Evolutionary conservation across 192 early-diverging fungal species (phyloP).

Genomic region (Coemansia sp.): DNA sequence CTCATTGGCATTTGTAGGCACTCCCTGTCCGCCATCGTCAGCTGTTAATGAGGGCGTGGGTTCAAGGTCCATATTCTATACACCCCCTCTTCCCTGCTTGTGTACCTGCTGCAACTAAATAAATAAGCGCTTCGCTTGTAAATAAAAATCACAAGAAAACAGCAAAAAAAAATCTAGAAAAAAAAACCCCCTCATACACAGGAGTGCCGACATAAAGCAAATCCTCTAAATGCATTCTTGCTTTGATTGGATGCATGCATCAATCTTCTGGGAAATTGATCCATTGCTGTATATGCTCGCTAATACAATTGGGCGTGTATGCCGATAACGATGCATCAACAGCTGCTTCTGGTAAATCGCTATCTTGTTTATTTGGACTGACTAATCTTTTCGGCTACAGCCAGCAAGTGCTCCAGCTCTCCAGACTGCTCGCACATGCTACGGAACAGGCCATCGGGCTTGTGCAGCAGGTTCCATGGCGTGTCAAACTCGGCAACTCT

Average conservation of each 20-base stretch:
- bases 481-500: conserved; percentile 77
- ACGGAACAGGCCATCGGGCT: conserved; percentile 61
- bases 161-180: neutral
- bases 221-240: too few relatives aligned
- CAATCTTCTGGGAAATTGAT: too few relatives aligned
- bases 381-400: neutral
- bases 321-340: too few relatives aligned
- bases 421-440: conserved; percentile 83
- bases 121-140: neutral
- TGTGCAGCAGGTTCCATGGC: conserved; percentile 67
- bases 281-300: too few relatives aligned
- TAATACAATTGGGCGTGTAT: too few relatives aligned
- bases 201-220: too few relatives aligned
- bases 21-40: neutral
- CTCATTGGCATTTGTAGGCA: conserved; percentile 1
- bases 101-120: neutral
- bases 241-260: too few relatives aligned
- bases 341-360: too few relatives aligned
- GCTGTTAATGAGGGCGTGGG: neutral
- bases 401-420: conserved; percentile 57
- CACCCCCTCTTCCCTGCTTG: neutral
- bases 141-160: neutral
- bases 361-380: neutral
- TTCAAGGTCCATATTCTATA: neutral
- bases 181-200: neutral